Percentiles rank a stretch among this genome's conserved stretches.
These are phyloP conservation scores for Thuidium tamariscinum DNA, from an alignment of 225 moss, liverwort and hornwort species.

Conservation along the genomic window DNA sequence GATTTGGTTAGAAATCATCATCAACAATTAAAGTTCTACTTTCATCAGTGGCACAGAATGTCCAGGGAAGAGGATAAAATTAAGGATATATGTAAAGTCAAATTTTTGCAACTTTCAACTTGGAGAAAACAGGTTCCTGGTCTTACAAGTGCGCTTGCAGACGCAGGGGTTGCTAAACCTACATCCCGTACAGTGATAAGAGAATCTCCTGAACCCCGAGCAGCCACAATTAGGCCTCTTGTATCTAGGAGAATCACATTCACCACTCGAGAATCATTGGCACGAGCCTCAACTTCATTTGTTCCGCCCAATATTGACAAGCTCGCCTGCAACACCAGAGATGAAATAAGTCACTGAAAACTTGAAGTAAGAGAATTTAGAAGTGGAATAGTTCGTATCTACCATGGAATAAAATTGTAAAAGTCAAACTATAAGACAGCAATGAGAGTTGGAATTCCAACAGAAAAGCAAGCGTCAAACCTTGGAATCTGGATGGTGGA, in stretches of 20 bases:
- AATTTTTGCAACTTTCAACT: background rate
- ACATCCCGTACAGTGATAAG: constrained; percentile 73
- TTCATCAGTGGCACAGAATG: background rate
- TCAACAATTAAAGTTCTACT: background rate
- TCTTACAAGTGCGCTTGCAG: constrained; percentile 61
- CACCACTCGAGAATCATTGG: constrained; percentile 68
- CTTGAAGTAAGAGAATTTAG: background rate
- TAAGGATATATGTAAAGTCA: background rate
- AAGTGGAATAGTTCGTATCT: background rate
- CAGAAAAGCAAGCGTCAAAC: constrained; percentile 8
- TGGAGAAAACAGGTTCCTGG: background rate
- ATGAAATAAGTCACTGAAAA: background rate
- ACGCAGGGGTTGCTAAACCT: constrained; percentile 72
- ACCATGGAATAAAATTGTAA: background rate
- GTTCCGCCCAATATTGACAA: constrained; percentile 83
- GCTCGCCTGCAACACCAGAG: constrained; percentile 41
- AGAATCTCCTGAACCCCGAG: constrained; percentile 65
- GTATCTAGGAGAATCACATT: constrained; percentile 64
- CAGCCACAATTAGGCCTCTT: constrained; percentile 58
- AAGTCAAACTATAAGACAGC: background rate
- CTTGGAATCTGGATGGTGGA: constrained; percentile 78
- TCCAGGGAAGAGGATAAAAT: background rate
- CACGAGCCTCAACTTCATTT: constrained; percentile 69
- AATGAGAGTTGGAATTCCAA: background rate
- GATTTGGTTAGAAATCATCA: background rate